Conservation (phyloP, 805 yeast species). For the Candida railenensis region DNA sequence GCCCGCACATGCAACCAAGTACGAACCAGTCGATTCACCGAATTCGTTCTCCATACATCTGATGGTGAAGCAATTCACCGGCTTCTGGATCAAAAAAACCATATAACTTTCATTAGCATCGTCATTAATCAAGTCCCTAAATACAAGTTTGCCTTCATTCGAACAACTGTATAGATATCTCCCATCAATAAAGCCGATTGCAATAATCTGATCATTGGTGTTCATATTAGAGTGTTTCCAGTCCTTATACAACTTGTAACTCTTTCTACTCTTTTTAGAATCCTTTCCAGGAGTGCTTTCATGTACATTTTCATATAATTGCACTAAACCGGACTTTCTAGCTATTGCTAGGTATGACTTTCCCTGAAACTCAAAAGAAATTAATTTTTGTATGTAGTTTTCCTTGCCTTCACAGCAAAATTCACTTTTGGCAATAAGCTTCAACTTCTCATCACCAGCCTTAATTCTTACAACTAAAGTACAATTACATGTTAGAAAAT, state of each 20-base stretch:
- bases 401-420: slow-evolving; percentile 12
- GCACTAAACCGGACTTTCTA: slow-evolving; percentile 26
- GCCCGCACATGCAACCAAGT: slow-evolving; percentile 24
- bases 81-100: slow-evolving; percentile 23
- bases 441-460: slow-evolving; percentile 7
- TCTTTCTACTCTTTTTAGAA: not conserved
- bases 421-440: slow-evolving; percentile 14
- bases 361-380: slow-evolving; percentile 17
- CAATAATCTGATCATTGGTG: slow-evolving; percentile 22
- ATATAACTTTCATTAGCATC: slow-evolving; percentile 29
- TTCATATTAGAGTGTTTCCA: slow-evolving; percentile 30
- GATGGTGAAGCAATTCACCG: slow-evolving; percentile 21
- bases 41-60: slow-evolving; percentile 1
- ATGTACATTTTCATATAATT: slow-evolving; percentile 21
- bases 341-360: slow-evolving; percentile 23
- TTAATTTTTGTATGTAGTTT: slow-evolving; percentile 21
- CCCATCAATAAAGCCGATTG: slow-evolving; percentile 23
- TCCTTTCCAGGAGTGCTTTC: not conserved
- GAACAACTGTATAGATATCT: slow-evolving; percentile 34
- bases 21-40: slow-evolving; percentile 8
- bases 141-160: slow-evolving; percentile 29
- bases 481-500: slow-evolving; percentile 14
- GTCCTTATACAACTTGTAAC: slow-evolving; percentile 26
- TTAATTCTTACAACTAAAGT: slow-evolving; percentile 16
- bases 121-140: slow-evolving; percentile 37